These are phyloP conservation scores for Hemisphaericaspora lyxosophila DNA, from an alignment of 1,139 yeast genomes.

Conservation along the genomic window DNA sequence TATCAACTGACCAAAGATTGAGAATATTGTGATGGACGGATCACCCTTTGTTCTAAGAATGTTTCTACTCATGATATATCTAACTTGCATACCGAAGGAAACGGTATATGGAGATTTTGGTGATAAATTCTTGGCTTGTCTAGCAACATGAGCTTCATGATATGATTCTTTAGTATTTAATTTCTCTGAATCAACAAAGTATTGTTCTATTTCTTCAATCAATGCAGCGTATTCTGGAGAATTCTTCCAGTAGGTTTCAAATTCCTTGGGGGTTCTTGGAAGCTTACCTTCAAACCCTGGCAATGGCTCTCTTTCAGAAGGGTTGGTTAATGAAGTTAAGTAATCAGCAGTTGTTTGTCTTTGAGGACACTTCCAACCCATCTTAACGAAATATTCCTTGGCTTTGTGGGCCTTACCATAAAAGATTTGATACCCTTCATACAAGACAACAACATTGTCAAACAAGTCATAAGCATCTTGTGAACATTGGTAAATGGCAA, in stretches of 20 bases:
- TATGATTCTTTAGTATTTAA: constrained; percentile 26
- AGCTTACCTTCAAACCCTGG: constrained; percentile 43
- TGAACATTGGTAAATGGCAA: constrained; percentile 82
- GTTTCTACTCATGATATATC: constrained; percentile 61
- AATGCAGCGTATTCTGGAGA: constrained; percentile 21
- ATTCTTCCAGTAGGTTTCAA: constrained; percentile 24
- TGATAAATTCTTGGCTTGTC: constrained; percentile 55
- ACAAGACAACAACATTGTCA: constrained; percentile 70
- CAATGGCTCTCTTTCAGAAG: constrained; percentile 56
- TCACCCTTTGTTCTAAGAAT: constrained; percentile 65
- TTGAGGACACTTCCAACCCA: constrained; percentile 61
- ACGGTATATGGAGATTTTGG: constrained; percentile 64
- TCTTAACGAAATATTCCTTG: constrained; percentile 44
- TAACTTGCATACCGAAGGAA: constrained; percentile 63
- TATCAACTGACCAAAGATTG: constrained; percentile 62
- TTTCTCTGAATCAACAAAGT: constrained; percentile 15
- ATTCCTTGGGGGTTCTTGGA: constrained; percentile 26
- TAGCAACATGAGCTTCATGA: constrained; percentile 56
- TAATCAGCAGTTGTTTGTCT: constrained; percentile 85
- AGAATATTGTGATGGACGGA: constrained; percentile 59
- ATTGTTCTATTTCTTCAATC: constrained; percentile 18
- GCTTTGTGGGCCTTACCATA: constrained; percentile 66
- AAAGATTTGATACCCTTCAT: constrained; percentile 76
- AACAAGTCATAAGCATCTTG: constrained; percentile 68
- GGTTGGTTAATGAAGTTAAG: constrained; percentile 72